A percentile compares a stretch with the other conserved stretches of the same genome.
Evolutionary conservation across 2,329 filamentous ascomycete genomes (phyloP).

Genomic region (Xylaria digitata): DNA sequence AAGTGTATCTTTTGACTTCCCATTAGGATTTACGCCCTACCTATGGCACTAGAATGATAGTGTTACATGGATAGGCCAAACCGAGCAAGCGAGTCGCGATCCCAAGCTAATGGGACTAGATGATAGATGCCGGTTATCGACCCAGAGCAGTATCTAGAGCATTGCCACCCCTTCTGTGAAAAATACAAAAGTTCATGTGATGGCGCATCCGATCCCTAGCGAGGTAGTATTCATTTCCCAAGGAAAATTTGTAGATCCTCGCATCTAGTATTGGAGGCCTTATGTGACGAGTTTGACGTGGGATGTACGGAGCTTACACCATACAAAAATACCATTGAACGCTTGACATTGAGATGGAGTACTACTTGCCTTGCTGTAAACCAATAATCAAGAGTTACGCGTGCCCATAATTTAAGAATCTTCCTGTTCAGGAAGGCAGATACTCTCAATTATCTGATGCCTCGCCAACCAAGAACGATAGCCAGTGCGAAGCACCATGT

Average conservation of each 20-base stretch:
- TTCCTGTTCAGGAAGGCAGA: neutral
- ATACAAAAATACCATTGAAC: neutral
- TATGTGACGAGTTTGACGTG: neutral
- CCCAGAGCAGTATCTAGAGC: neutral
- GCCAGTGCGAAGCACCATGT: neutral
- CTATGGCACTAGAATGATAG: neutral
- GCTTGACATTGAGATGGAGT: neutral
- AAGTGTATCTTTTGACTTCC: neutral
- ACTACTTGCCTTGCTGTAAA: neutral
- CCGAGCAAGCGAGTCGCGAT: neutral
- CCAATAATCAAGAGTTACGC: neutral
- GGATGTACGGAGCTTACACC: slow-evolving; percentile 1
- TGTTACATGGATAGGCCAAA: no score
- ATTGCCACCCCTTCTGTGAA: neutral
- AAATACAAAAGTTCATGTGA: neutral
- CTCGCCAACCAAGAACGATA: neutral
- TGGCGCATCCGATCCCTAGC: neutral
- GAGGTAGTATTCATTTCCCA: slow-evolving; percentile 7
- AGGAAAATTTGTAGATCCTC: slow-evolving; percentile 1
- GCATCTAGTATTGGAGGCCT: slow-evolving; percentile 7
- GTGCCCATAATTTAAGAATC: neutral
- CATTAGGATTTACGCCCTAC: neutral
- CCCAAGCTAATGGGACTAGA: neutral
- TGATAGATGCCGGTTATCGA: neutral
- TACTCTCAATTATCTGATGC: neutral